A percentile compares a stretch with the other conserved stretches of the same genome.
These are phyloP conservation scores for Lentinula sp. DNA, from an alignment of 768 basidiomycete genomes.

Conservation along the genomic window DNA sequence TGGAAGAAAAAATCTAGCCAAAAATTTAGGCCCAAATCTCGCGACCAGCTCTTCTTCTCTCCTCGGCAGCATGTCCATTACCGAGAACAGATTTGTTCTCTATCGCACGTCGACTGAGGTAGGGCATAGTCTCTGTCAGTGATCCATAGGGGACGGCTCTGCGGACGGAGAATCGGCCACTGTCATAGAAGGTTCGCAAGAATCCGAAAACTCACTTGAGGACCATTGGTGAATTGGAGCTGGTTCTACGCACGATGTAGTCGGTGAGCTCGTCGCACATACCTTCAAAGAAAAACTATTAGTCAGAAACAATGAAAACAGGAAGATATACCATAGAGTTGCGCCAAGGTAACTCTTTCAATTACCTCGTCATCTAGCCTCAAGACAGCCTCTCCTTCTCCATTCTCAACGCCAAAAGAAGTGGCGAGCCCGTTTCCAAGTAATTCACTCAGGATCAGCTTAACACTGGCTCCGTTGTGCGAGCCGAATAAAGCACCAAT, in stretches of 20 bases:
- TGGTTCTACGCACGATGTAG: slow-evolving; percentile 52
- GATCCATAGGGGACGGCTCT: slow-evolving; percentile 75
- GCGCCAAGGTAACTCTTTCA: slow-evolving; percentile 69
- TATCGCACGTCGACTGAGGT: slow-evolving; percentile 79
- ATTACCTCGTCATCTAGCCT: slow-evolving; percentile 47
- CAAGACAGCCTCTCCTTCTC: slow-evolving; percentile 21
- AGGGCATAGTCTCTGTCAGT: slow-evolving; percentile 80
- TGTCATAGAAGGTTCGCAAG: neutral
- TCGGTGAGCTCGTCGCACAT: slow-evolving; percentile 84
- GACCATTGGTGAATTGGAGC: slow-evolving; percentile 55
- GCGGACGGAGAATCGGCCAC: neutral
- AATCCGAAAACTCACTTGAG: slow-evolving; percentile 49
- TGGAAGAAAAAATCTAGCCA: slow-evolving; percentile 12
- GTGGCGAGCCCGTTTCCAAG: slow-evolving; percentile 48
- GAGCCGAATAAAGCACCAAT: slow-evolving; percentile 82
- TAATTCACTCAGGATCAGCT: slow-evolving; percentile 56
- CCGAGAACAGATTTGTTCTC: slow-evolving; percentile 92
- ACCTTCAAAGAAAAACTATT: slow-evolving; percentile 35
- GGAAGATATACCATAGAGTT: slow-evolving; percentile 64
- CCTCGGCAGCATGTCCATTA: slow-evolving; percentile 57
- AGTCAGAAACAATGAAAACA: neutral
- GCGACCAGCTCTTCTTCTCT: slow-evolving; percentile 47
- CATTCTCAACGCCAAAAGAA: slow-evolving; percentile 13
- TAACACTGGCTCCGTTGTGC: slow-evolving; percentile 73
- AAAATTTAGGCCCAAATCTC: slow-evolving; percentile 46